Base-by-base conservation (phyloP, 192 early-diverging fungal genomes). In the Rhizophagus prolifer region DNA sequence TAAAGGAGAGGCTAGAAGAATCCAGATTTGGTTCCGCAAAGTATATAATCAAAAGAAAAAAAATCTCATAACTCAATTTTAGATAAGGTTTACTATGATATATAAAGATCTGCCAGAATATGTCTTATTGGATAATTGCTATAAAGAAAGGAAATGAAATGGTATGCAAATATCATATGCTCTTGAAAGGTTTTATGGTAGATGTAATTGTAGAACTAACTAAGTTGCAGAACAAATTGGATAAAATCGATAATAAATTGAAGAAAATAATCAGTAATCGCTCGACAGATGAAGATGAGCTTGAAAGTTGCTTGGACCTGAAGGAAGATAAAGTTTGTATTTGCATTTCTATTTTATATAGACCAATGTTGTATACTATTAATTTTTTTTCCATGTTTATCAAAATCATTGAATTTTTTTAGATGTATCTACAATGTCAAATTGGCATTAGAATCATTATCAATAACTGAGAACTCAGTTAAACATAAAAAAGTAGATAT, bases 11-110 rank as follows among this genome's bases (percentile, higher is more conserved):
- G n/a, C n/a, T n/a, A n/a, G n/a, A n/a, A n/a, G n/a, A n/a, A n/a
- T n/a, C n/a, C n/a, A n/a, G n/a, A n/a, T n/a, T n/a, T n/a, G n/a
- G n/a, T n/a, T n/a, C n/a, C n/a, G n/a, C n/a, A n/a, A n/a, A n/a
- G 21, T 34, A 58, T 34, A 30, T 6, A 12, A 68, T 19, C 65
- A 38, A 38, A 38, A 38, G 36, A 38, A n/a, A n/a, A n/a, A n/a
- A n/a, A 38, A 38, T 38, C 23, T 13, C 25, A 19, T 9, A 34
- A 71, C 19, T 16, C 12, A 58, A 47, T 25, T 12, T 19, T 71
- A 3, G 50, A 71, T 23, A 71, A 71, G 47, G 58, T 50, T 71
- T 71, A 54, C 30, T 58, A 71, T n/a, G 70, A n/a, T n/a, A 71
- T 10, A 10, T 71, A 36, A 26, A 5, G 9, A 4, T 71, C 19